Evolutionary conservation across 257 asterid species (phyloP).

Genomic region (Linaria vulgaris): DNA sequence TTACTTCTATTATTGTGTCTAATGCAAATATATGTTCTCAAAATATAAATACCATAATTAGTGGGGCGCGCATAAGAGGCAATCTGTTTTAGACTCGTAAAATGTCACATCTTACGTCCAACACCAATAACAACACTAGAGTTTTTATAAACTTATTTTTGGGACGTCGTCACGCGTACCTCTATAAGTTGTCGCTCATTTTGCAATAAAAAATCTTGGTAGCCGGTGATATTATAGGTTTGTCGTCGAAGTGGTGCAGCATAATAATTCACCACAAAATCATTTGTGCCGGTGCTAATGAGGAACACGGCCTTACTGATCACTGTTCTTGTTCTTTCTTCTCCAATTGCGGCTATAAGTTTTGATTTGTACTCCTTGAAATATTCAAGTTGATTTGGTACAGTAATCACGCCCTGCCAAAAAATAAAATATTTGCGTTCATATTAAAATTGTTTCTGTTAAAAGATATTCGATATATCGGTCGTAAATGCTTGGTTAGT

Average conservation of each 20-base stretch:
- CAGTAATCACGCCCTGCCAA: constrained; percentile 49
- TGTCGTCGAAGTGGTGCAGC: constrained; percentile 41
- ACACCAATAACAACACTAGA: too few relatives aligned
- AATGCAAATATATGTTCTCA: too few relatives aligned
- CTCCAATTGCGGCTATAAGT: constrained; percentile 48
- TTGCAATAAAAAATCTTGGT: constrained; percentile 40
- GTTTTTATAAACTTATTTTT: too few relatives aligned
- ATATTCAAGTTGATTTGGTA: constrained; percentile 45
- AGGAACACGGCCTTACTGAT: constrained; percentile 40
- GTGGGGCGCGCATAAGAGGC: too few relatives aligned
- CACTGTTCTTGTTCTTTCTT: constrained; percentile 30
- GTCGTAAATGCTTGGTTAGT: too few relatives aligned
- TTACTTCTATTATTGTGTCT: too few relatives aligned
- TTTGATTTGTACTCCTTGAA: constrained; percentile 49
- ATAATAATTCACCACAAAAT: constrained; percentile 47
- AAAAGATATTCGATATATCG: too few relatives aligned
- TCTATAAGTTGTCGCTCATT: constrained; percentile 35
- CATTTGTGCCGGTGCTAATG: constrained; percentile 67
- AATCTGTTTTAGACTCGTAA: too few relatives aligned
- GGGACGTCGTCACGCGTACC: too few relatives aligned
- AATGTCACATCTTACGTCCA: too few relatives aligned
- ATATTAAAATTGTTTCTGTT: too few relatives aligned
- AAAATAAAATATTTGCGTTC: background rate
- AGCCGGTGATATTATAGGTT: constrained; percentile 34
- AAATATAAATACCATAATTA: too few relatives aligned